These are phyloP conservation scores for Globisporangium middletonii DNA, from an alignment of 352 stramenopile species.

Conservation along the genomic window DNA sequence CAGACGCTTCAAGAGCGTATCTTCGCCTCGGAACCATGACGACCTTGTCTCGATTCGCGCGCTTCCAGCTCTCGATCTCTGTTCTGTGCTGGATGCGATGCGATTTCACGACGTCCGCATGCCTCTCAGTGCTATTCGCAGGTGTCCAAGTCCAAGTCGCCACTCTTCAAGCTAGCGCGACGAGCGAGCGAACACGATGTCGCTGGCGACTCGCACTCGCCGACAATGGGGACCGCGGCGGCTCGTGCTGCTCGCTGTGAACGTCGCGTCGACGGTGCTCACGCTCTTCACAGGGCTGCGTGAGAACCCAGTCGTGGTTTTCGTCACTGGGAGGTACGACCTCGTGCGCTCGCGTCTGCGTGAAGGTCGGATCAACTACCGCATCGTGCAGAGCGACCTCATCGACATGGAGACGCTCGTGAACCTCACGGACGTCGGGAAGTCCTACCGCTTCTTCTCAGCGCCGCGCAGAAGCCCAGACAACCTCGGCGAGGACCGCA, in stretches of 20 bases:
- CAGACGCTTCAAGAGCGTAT: too few relatives aligned
- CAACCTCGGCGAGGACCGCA: constrained; percentile 34
- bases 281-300: constrained; percentile 26
- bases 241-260: constrained; percentile 11
- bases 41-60: too few relatives aligned
- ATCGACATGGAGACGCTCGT: constrained; percentile 12
- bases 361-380: constrained; percentile 23
- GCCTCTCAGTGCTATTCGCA: background rate
- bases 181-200: background rate
- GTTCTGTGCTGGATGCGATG: background rate
- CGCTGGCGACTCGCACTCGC: background rate
- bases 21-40: too few relatives aligned
- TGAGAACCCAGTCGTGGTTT: constrained; percentile 27
- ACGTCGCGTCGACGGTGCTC: constrained; percentile 20
- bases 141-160: too few relatives aligned
- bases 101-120: background rate
- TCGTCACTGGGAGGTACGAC: constrained; percentile 18
- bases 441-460: constrained; percentile 22
- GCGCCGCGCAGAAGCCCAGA: constrained; percentile 21
- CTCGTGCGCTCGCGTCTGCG: constrained; percentile 17
- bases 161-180: too few relatives aligned
- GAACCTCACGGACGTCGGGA: constrained; percentile 16
- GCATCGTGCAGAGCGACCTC: constrained; percentile 16
- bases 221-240: background rate
- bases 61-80: too few relatives aligned